Base-by-base conservation (phyloP, 2,329 filamentous ascomycete species). In the Mycosphaerella arachidis region DNA sequence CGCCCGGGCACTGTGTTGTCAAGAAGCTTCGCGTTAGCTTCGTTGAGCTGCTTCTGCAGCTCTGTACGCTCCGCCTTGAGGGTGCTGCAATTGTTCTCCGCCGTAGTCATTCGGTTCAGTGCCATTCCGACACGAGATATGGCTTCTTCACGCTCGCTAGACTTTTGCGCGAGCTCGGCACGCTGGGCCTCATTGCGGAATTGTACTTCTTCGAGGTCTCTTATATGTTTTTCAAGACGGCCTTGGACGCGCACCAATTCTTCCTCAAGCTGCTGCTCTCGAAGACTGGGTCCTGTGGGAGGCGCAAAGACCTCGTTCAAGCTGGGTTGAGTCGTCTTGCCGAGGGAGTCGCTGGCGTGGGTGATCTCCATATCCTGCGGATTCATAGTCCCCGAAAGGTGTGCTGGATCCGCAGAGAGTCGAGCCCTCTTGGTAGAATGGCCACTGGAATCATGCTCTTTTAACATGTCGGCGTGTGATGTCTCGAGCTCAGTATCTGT, bases 321-420 rank as follows among this genome's bases (percentile, higher is more conserved):
- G 7, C 20, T 56, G 2, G 59, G 46, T 24, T 61, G 56, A 10
- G 66, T 68, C 6, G 70, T 70, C 10, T 71, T 68, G 8, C 71
- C 71, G 57, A 77, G 68, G 0, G 77, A 79, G 61, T 79, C 76
- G 58, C 75, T 79, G 52, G 78, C 67, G 29, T 73, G 75, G 1
- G 75, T 77, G 24, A 74, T 62, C 6, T 77, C 74, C 24, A 72
- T 59, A 2, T 73, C 70, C n/a, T 68, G 63, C 5, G 69, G 69
- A 51, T 73, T 70, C 56, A 74, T 70, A 4, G 71, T 74, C 1
- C 50, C 55, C 0, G 68, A 67, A 9, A 68, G 40, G 5, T 53
- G 43, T 16, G 58, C 24, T n/a, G 45, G 55, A 24, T 65, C 61
- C 16, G 52, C 31, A 16, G 55, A 53, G 18, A 58, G 50, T 6